Evolutionary conservation across 768 basidiomycete species (phyloP).

Genomic region (Tulasnella sp.): DNA sequence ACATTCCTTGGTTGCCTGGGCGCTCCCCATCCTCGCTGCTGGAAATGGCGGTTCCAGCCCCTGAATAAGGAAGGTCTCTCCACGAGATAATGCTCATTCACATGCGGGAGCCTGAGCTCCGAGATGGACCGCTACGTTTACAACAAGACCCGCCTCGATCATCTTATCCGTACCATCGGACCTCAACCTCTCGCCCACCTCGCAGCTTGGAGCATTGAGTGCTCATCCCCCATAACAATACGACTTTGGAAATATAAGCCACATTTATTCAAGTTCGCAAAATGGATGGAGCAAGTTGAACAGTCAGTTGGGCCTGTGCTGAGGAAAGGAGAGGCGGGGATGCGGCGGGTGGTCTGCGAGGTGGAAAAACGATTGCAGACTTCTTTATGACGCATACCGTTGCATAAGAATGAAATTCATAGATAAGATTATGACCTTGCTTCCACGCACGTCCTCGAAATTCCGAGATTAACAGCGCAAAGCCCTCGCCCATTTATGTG

Average conservation of each 20-base stretch:
- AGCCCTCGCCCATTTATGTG: neutral
- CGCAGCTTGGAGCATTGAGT: conserved; percentile 33
- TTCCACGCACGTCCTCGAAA: too few species aligned
- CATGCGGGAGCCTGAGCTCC: too few species aligned
- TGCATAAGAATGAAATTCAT: neutral
- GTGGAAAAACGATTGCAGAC: neutral
- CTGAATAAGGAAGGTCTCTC: too few species aligned
- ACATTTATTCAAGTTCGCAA: neutral
- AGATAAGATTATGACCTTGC: neutral
- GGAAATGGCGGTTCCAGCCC: too few species aligned
- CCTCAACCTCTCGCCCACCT: conserved; percentile 35
- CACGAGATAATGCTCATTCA: too few species aligned
- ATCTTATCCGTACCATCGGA: conserved; percentile 35
- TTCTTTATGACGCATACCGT: neutral
- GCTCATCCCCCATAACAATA: conserved; percentile 31
- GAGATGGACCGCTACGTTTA: too few species aligned
- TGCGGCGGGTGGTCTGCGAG: neutral
- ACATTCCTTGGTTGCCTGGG: neutral
- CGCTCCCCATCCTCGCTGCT: conserved; percentile 21
- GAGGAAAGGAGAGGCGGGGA: neutral
- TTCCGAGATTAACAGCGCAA: neutral
- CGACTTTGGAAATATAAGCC: conserved; percentile 13
- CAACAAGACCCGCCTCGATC: conserved; percentile 33
- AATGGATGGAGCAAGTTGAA: conserved; percentile 16
- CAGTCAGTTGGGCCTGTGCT: neutral